Conservation (phyloP, 1,284 basidiomycete species). For the Moesziomyces sp. region DNA sequence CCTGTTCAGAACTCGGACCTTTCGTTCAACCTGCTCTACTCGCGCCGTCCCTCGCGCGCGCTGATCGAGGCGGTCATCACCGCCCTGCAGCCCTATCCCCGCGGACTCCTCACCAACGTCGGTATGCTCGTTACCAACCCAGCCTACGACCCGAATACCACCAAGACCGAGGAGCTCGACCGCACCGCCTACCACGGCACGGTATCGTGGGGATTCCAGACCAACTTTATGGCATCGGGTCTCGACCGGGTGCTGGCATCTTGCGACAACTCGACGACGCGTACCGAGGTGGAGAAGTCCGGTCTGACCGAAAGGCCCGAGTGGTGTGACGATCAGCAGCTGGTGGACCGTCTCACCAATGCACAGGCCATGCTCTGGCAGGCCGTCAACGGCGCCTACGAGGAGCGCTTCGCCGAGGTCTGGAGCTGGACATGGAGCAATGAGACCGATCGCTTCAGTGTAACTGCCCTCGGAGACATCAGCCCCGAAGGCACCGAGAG, state of each 20-base stretch:
- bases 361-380: slow-evolving; percentile 70
- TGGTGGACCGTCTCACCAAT: slow-evolving; percentile 64
- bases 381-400: slow-evolving; percentile 68
- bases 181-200: slow-evolving; percentile 71
- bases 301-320: slow-evolving; percentile 48
- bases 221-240: slow-evolving; percentile 70
- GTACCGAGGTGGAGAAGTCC: slow-evolving; percentile 35
- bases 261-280: slow-evolving; percentile 60
- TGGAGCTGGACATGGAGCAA: slow-evolving; percentile 43
- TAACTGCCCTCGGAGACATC: slow-evolving; percentile 34
- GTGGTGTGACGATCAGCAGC: slow-evolving; percentile 69
- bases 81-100: slow-evolving; percentile 70
- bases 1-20: slow-evolving; percentile 69
- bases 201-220: slow-evolving; percentile 71
- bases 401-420: slow-evolving; percentile 47
- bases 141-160: slow-evolving; percentile 69
- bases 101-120: slow-evolving; percentile 70
- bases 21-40: slow-evolving; percentile 69
- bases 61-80: slow-evolving; percentile 69
- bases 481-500: slow-evolving; percentile 67
- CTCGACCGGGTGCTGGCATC: slow-evolving; percentile 69
- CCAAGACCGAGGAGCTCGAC: slow-evolving; percentile 68
- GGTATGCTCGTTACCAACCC: slow-evolving; percentile 71
- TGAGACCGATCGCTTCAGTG: slow-evolving; percentile 22
- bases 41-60: slow-evolving; percentile 64